phyloP scores from a whole-genome alignment of 1,139 yeast species.

The Ashbya aceris region DNA sequence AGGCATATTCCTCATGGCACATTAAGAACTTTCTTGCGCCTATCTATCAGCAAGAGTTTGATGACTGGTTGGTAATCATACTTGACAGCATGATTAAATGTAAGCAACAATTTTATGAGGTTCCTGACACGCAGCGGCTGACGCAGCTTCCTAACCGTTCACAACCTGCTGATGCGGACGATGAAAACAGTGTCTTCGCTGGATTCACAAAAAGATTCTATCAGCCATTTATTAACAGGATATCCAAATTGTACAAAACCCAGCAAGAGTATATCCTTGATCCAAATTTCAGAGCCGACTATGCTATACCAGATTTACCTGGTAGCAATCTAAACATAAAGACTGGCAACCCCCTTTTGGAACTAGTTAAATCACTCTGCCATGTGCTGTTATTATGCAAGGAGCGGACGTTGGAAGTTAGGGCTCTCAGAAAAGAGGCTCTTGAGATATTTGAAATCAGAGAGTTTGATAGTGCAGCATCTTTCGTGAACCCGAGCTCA shows the following conservation, averaged over 20 bases:
- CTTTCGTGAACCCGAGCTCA: constrained; percentile 68
- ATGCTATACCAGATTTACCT: constrained; percentile 61
- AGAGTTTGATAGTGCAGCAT: constrained; percentile 74
- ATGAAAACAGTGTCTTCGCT: constrained; percentile 32
- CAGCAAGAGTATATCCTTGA: constrained; percentile 69
- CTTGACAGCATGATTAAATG: constrained; percentile 58
- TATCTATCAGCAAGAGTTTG: constrained; percentile 71
- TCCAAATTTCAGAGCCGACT: constrained; percentile 54
- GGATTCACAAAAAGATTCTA: constrained; percentile 43
- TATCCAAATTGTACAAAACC: constrained; percentile 53
- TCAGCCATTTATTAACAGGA: constrained; percentile 55
- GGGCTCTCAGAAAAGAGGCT: constrained; percentile 67
- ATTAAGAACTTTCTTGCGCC: constrained; percentile 65
- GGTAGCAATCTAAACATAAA: constrained; percentile 46
- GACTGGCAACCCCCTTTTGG: constrained; percentile 66
- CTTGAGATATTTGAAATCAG: constrained; percentile 64
- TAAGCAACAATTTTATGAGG: constrained; percentile 35
- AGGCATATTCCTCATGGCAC: constrained; percentile 71
- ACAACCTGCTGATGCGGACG: constrained; percentile 32
- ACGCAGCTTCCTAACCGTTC: constrained; percentile 57
- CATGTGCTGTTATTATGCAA: constrained; percentile 64
- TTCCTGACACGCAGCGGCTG: constrained; percentile 46
- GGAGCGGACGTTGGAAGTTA: constrained; percentile 58
- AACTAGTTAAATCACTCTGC: constrained; percentile 65
- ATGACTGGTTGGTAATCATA: constrained; percentile 75